phyloP scores from a whole-genome alignment of 345 rosid species.

The Eutrema heterophyllum region DNA sequence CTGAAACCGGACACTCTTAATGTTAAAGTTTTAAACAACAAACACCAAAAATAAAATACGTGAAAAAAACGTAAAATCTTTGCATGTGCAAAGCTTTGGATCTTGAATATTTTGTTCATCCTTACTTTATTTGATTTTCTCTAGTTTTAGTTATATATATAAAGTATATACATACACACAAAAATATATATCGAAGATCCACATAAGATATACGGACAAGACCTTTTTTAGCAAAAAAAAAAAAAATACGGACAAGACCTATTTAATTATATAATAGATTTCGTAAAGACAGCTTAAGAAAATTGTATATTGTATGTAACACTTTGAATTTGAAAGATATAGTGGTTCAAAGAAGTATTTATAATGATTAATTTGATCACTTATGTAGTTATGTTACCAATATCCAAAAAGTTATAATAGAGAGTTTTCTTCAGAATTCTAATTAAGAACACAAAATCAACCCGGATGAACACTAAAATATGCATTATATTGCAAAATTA shows the following conservation, averaged over 20 bases:
- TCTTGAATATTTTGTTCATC: conserved; percentile 8
- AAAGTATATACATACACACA: not conserved
- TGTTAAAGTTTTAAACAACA: not conserved
- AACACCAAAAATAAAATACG: not conserved
- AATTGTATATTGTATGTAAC: too few relatives aligned
- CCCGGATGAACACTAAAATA: not conserved
- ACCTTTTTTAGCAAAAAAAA: too few relatives aligned
- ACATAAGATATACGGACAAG: not conserved
- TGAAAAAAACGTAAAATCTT: conserved; percentile 2
- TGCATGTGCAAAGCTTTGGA: conserved; percentile 27
- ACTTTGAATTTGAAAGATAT: too few relatives aligned
- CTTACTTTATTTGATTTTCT: not conserved
- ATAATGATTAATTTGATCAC: not conserved
- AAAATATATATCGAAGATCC: not conserved
- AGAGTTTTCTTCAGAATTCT: not conserved
- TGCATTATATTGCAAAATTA: not conserved
- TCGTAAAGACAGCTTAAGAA: not conserved
- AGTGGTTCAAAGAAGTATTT: too few relatives aligned
- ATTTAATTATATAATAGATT: not conserved
- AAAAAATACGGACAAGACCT: not conserved
- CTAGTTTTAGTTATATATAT: not conserved
- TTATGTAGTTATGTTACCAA: not conserved
- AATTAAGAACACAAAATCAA: not conserved
- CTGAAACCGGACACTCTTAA: not conserved
- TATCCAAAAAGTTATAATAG: too few relatives aligned